Conservation (phyloP, 176 grass and related monocot genomes). For the Oryza longistaminata region DNA sequence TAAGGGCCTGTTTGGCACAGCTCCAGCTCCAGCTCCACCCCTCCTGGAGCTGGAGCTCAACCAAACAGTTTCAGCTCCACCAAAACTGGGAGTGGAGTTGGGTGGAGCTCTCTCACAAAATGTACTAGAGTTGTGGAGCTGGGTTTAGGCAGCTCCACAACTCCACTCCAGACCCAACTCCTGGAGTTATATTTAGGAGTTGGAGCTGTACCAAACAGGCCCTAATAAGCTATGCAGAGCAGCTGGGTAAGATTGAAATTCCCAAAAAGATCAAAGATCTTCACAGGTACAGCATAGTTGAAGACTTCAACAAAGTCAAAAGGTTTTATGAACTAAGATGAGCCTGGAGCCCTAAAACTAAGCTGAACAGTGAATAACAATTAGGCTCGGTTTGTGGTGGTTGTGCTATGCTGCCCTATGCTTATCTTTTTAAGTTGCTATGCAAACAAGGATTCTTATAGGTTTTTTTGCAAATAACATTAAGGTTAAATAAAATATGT, state of each 20-base stretch:
- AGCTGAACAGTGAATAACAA: constrained; percentile 2
- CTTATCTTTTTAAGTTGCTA: neutral
- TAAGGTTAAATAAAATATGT: neutral
- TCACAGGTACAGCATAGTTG: constrained; percentile 1
- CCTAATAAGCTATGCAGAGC: neutral
- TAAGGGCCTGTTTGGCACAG: too few species aligned
- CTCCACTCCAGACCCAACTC: too few species aligned
- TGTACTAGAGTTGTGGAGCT: too few species aligned
- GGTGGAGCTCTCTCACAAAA: too few species aligned
- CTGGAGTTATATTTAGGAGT: too few species aligned
- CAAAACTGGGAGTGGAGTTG: too few species aligned
- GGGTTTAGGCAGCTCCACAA: too few species aligned
- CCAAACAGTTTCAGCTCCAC: too few species aligned
- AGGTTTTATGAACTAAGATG: constrained; percentile 13
- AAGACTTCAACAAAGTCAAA: constrained; percentile 24
- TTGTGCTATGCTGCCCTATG: neutral
- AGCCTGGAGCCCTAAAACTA: constrained; percentile 2
- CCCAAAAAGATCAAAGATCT: neutral
- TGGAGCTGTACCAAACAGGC: too few species aligned
- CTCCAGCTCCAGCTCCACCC: too few species aligned
- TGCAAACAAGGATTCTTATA: neutral
- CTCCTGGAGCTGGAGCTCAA: too few species aligned
- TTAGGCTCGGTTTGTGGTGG: neutral
- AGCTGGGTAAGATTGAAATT: neutral
- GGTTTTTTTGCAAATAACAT: neutral